Evolutionary conservation across 345 rosid genomes (phyloP).

Genomic region (Trapa bicornis): DNA sequence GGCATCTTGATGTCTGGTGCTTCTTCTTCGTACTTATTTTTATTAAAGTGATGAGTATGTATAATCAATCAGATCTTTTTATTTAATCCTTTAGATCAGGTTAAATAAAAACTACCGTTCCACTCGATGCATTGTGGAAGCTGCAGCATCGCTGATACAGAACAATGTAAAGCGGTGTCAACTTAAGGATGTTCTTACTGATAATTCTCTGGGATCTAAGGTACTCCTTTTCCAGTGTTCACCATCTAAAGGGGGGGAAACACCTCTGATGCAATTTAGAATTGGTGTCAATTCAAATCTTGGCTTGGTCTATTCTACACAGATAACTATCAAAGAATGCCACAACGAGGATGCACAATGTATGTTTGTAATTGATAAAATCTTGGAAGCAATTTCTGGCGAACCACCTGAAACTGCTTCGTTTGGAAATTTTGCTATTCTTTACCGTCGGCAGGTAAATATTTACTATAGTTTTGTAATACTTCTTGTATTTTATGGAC

Average conservation of each 20-base stretch:
- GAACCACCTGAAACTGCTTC: conserved; percentile 32
- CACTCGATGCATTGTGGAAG: conserved; percentile 80
- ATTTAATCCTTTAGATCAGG: conserved; percentile 45
- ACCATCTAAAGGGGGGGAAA: too few species aligned
- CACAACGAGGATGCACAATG: conserved; percentile 85
- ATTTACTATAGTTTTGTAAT: conserved; percentile 8
- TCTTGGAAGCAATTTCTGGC: conserved; percentile 44
- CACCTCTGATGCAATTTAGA: conserved; percentile 1
- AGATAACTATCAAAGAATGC: conserved; percentile 81
- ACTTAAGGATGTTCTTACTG: conserved; percentile 56
- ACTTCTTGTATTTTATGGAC: not conserved
- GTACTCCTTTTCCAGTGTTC: conserved; percentile 21
- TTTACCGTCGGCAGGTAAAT: conserved; percentile 89
- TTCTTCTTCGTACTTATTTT: not conserved
- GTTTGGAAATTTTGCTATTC: conserved; percentile 65
- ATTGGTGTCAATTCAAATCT: not conserved
- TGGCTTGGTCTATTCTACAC: conserved; percentile 9
- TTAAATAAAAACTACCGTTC: conserved; percentile 78
- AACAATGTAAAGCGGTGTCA: conserved; percentile 56
- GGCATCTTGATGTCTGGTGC: conserved; percentile 2
- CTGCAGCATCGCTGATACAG: conserved; percentile 72
- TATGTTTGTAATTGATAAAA: conserved; percentile 78
- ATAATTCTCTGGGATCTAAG: conserved; percentile 83
- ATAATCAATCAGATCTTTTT: conserved; percentile 1
- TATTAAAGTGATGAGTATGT: not conserved